These are phyloP conservation scores for Xylariaceae sp. DNA, from an alignment of 2,329 filamentous ascomycete genomes.

Conservation along the genomic window DNA sequence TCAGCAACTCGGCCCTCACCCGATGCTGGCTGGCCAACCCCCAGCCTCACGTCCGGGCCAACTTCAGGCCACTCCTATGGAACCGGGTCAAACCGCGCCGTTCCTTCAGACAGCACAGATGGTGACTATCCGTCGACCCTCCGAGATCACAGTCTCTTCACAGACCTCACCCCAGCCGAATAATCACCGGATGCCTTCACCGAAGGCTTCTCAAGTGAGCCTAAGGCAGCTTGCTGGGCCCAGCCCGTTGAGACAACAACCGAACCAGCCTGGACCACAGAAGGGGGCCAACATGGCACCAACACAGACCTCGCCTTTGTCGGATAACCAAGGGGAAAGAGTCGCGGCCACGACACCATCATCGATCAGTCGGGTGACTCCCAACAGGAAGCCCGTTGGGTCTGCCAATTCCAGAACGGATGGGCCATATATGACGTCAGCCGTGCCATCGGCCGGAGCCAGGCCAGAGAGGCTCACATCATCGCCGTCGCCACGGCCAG, in stretches of 20 bases:
- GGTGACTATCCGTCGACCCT: conserved; percentile 23
- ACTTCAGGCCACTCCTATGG: conserved; percentile 10
- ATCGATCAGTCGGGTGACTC: conserved; percentile 19
- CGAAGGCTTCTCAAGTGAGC: conserved; percentile 18
- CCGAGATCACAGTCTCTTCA: conserved; percentile 24
- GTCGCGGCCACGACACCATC: conserved; percentile 10
- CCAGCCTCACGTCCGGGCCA: conserved; percentile 18
- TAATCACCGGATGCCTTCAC: conserved; percentile 16
- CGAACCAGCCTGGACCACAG: conserved; percentile 3
- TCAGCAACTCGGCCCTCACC: conserved; percentile 23
- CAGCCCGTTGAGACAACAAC: conserved; percentile 5
- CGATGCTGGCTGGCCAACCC: conserved; percentile 23
- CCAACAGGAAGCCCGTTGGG: conserved; percentile 29
- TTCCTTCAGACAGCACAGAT: conserved; percentile 20
- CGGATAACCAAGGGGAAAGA: conserved; percentile 20
- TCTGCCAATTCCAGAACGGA: conserved; percentile 22
- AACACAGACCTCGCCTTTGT: conserved; percentile 13
- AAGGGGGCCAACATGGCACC: conserved; percentile 1
- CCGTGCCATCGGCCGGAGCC: conserved; percentile 6
- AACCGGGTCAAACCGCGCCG: conserved; percentile 10
- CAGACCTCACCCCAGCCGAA: conserved; percentile 13
- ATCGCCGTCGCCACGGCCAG: conserved; percentile 13
- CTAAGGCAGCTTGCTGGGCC: conserved; percentile 14
- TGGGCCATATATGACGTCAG: conserved; percentile 15
- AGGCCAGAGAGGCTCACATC: conserved; percentile 8